These are phyloP conservation scores for Luffa aegyptiaca DNA, from an alignment of 306 rosid genomes.

Conservation along the genomic window DNA sequence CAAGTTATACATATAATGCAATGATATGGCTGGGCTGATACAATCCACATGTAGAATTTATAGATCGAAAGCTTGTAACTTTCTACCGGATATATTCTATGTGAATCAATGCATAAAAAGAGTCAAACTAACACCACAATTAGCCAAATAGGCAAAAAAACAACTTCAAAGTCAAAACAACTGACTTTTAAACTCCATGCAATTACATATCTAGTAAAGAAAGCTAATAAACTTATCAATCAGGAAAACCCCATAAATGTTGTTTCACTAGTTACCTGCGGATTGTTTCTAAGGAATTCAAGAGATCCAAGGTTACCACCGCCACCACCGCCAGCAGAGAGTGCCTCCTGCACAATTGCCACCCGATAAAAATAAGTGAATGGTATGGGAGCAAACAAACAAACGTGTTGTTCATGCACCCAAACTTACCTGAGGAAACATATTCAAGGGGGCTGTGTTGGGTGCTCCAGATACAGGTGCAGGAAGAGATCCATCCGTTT, in stretches of 20 bases:
- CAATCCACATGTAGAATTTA: not conserved
- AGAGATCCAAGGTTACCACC: constrained; percentile 52
- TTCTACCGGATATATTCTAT: not conserved
- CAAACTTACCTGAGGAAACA: not conserved
- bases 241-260: not conserved
- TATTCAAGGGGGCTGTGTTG: not conserved
- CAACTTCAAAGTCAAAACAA: not conserved
- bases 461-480: constrained; percentile 21
- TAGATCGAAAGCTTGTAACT: not conserved
- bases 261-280: constrained; percentile 39
- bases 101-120: not conserved
- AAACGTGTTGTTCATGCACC: not conserved
- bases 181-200: not conserved
- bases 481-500: constrained; percentile 34
- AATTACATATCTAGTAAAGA: not conserved
- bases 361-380: constrained; percentile 12
- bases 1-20: not conserved
- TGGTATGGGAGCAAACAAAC: not conserved
- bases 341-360: constrained; percentile 50
- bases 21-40: not conserved
- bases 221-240: not conserved
- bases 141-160: not conserved
- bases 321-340: constrained; percentile 38
- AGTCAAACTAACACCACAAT: not conserved
- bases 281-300: constrained; percentile 83